Percentiles rank a stretch among this genome's conserved stretches.
Evolutionary conservation across 2,329 filamentous ascomycete species (phyloP).

Genomic region (Fusarium nodosum): DNA sequence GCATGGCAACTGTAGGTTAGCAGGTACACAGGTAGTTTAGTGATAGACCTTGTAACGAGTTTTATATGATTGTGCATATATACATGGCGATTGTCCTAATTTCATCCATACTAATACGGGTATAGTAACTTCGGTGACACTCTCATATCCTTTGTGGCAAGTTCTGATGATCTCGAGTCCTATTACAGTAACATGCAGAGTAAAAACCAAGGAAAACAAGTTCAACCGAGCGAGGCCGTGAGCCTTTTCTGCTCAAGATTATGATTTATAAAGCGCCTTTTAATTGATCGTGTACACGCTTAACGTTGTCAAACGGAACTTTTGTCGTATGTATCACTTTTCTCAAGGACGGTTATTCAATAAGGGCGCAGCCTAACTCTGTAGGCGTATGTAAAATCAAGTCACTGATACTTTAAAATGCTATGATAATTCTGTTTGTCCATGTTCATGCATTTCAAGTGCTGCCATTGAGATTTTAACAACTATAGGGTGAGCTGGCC

Average conservation of each 20-base stretch:
- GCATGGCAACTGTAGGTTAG: not conserved
- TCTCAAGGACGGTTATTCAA: too few relatives aligned
- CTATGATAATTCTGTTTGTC: not conserved
- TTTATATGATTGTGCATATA: not conserved
- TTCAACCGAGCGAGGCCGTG: too few relatives aligned
- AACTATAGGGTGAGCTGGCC: not conserved
- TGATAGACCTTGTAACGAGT: not conserved
- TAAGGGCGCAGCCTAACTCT: too few relatives aligned
- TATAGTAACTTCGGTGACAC: conserved; percentile 29
- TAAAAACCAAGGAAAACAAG: too few relatives aligned
- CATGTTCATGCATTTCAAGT: not conserved
- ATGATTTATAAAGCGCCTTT: too few relatives aligned
- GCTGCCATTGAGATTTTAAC: not conserved
- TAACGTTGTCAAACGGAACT: too few relatives aligned
- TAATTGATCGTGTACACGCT: too few relatives aligned
- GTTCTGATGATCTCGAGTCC: conserved; percentile 27
- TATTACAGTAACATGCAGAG: too few relatives aligned
- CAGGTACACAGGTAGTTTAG: too few relatives aligned
- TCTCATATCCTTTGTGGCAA: conserved; percentile 24
- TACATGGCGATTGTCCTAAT: not conserved
- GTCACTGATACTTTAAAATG: not conserved
- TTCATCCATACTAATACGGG: not conserved
- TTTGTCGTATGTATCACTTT: too few relatives aligned
- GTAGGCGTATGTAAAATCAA: not conserved
- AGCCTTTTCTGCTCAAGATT: too few relatives aligned